phyloP scores from a whole-genome alignment of 345 rosid genomes.

The Dovyalis caffra region DNA sequence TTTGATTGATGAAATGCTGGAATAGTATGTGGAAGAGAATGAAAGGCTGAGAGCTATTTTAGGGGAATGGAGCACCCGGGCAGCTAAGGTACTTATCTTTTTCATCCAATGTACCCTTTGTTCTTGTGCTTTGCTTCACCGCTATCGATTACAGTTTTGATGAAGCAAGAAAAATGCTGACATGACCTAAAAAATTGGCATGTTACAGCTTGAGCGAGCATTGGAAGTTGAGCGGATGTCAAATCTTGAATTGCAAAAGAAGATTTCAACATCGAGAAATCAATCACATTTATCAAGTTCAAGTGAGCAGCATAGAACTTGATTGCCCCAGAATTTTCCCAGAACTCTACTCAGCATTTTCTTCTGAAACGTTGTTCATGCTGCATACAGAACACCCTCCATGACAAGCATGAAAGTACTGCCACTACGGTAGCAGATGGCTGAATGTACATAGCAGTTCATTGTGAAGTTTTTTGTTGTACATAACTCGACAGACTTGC shows the following conservation, averaged over 20 bases:
- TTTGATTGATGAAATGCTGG: slow-evolving; percentile 1
- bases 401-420: not conserved
- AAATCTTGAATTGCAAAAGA: slow-evolving; percentile 76
- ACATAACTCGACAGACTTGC: not conserved
- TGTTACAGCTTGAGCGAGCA: slow-evolving; percentile 75
- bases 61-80: slow-evolving; percentile 88
- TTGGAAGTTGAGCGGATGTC: slow-evolving; percentile 80
- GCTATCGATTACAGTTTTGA: not conserved
- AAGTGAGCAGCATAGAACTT: slow-evolving; percentile 22
- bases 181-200: not conserved
- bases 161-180: not conserved
- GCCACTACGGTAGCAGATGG: not conserved
- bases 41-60: slow-evolving; percentile 89
- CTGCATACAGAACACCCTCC: not conserved
- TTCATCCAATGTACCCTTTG: not conserved
- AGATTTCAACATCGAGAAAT: slow-evolving; percentile 36
- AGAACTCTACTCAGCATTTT: not conserved
- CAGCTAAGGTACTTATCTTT: slow-evolving; percentile 67
- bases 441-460: not conserved
- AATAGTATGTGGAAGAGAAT: slow-evolving; percentile 86
- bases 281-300: slow-evolving; percentile 27
- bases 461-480: not conserved
- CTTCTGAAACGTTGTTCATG: not conserved
- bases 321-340: not conserved
- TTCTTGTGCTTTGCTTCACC: not conserved